These are phyloP conservation scores for Holtermanniella nyarrowii DNA, from an alignment of 768 basidiomycete genomes.

Conservation along the genomic window DNA sequence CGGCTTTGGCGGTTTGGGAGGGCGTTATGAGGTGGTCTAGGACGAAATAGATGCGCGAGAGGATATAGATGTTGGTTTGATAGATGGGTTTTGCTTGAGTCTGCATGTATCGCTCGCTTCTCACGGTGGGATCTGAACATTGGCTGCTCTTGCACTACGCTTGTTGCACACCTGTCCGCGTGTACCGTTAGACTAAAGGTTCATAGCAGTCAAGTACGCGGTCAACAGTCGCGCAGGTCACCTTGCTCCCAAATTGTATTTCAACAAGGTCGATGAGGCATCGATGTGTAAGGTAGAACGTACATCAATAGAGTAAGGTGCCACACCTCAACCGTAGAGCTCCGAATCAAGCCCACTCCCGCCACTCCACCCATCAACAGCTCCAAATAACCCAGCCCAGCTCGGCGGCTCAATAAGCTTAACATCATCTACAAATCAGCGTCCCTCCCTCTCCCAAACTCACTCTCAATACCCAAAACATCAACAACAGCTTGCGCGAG, in stretches of 20 bases:
- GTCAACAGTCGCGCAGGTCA: too few relatives aligned
- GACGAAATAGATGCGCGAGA: constrained; percentile 13
- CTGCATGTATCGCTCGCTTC: too few relatives aligned
- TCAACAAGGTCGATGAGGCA: too few relatives aligned
- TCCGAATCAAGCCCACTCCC: constrained; percentile 24
- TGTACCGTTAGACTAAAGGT: too few relatives aligned
- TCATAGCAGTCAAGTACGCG: too few relatives aligned
- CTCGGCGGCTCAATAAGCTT: constrained; percentile 18
- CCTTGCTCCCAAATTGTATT: too few relatives aligned
- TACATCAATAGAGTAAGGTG: too few relatives aligned
- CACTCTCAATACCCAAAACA: constrained; percentile 11
- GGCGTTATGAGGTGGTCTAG: constrained; percentile 63
- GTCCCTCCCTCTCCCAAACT: neutral
- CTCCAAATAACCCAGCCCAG: constrained; percentile 33
- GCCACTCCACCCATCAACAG: constrained; percentile 29
- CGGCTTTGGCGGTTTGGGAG: constrained; percentile 69
- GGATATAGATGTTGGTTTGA: neutral
- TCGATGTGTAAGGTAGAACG: too few relatives aligned
- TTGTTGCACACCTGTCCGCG: too few relatives aligned
- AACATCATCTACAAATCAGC: constrained; percentile 4
- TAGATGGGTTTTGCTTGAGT: neutral
- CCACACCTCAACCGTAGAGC: constrained; percentile 21
- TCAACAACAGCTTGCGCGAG: constrained; percentile 12
- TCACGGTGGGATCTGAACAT: too few relatives aligned
- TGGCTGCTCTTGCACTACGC: too few relatives aligned